Percentiles rank a stretch among this genome's conserved stretches.
Evolutionary conservation across 371 early-diverging fungal genomes (phyloP).

Genomic region (Paraphysoderma sedebokerense): DNA sequence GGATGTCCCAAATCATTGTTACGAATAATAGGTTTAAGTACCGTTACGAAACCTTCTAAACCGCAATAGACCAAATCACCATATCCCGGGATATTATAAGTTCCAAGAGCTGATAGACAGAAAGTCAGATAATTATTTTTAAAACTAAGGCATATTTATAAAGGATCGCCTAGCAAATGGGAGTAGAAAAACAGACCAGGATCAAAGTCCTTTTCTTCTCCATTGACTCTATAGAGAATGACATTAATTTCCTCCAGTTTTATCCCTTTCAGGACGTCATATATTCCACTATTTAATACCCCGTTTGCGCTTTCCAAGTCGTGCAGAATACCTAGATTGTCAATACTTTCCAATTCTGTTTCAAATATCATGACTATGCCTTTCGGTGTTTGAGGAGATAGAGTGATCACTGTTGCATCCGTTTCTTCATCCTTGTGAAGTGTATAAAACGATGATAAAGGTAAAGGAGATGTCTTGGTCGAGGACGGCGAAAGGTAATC

Average conservation of each 20-base stretch:
- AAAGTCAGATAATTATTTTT: neutral
- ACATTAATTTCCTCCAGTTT: slow-evolving; percentile 71
- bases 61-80: slow-evolving; percentile 78
- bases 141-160: slow-evolving; percentile 3
- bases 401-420: too few species aligned
- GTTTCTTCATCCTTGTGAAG: too few species aligned
- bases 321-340: too few species aligned
- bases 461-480: too few species aligned
- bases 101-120: slow-evolving; percentile 32
- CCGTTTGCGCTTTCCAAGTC: too few species aligned
- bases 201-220: slow-evolving; percentile 66
- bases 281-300: too few species aligned
- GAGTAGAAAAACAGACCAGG: slow-evolving; percentile 12
- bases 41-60: slow-evolving; percentile 77
- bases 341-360: too few species aligned
- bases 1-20: slow-evolving; percentile 85
- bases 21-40: slow-evolving; percentile 46
- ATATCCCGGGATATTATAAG: slow-evolving; percentile 68
- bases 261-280: too few species aligned
- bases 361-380: too few species aligned
- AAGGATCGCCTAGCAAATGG: slow-evolving; percentile 6
- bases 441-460: too few species aligned
- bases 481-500: too few species aligned
- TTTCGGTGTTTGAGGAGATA: too few species aligned
- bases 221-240: slow-evolving; percentile 60